Base-by-base conservation (phyloP, 2,329 filamentous ascomycete species). In the Alternaria arborescens region DNA sequence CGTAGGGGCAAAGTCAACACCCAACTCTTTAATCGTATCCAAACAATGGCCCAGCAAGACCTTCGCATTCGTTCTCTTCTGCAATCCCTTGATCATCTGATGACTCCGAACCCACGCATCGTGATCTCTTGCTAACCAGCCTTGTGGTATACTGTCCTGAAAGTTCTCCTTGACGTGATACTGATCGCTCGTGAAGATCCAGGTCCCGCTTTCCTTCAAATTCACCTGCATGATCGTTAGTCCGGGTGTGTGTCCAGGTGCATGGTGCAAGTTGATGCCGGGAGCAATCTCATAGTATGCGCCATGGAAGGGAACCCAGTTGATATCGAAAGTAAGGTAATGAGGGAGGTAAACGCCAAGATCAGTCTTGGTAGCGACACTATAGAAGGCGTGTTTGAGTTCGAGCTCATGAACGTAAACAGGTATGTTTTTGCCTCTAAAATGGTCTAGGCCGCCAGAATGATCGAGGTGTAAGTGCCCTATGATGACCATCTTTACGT, bases 91-190 rank as follows among this genome's bases (percentile, higher is more conserved):
- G 22, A 75, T 71, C 69, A 73, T 74, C 62, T 74, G 71, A 62
- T 76, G 67, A 60, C 68, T 74, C 48, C 60, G 58, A 5, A 78
- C 62, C 77, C 78, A 78, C 22, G 63, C 70, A 43, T 77, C 73
- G 61, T 79, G 74, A 58, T 79, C 77, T 34, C 76, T 69, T 34
- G 74, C 75, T 53, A 79, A 55, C 77, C 77, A 79, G 1, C 77
- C 77, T 55, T 79, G 76, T 22, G 77, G 77, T 36, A 75, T 67
- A 44, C 66, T 67, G n/a, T 71, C 61, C 32, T 74, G 63, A 36
- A 61, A 78, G 30, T 79, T 79, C 67, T 79, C 77, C 52, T 66
- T 66, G 2, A 79, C 76, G 54, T 79, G 76, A 52, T 79, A 77
- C 66, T 75, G 73, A 65, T 79, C 77, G 20, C 74, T 75, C 14